Evolutionary conservation across 2,329 filamentous ascomycete species (phyloP).

Genomic region (Fusarium pininemorale): DNA sequence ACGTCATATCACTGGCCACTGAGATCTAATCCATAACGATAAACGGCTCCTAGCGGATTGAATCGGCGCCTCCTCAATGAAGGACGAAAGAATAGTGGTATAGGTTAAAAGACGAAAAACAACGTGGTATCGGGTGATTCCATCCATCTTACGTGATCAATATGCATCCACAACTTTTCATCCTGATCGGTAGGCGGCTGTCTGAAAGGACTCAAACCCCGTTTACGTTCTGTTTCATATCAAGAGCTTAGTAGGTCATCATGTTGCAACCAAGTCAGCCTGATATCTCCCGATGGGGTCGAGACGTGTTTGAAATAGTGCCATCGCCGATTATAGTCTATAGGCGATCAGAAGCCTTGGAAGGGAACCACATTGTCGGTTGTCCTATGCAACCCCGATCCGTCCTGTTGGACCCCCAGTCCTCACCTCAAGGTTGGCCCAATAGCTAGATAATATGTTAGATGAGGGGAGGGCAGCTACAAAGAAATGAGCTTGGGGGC

Average conservation of each 20-base stretch:
- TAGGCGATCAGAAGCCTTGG: background rate
- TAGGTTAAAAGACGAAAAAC: background rate
- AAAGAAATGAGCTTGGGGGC: background rate
- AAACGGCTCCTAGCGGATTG: background rate
- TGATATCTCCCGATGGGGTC: background rate
- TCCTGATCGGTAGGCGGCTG: constrained; percentile 2
- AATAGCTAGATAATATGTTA: constrained; percentile 9
- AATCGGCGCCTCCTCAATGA: background rate
- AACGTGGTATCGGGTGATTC: constrained; percentile 16
- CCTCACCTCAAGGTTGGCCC: background rate
- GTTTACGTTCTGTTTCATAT: background rate
- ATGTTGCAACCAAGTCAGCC: background rate
- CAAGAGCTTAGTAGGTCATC: background rate
- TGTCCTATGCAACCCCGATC: background rate
- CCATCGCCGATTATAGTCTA: background rate
- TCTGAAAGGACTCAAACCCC: constrained; percentile 25
- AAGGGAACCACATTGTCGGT: background rate
- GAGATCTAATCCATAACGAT: background rate
- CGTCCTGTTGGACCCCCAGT: background rate
- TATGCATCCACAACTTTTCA: background rate
- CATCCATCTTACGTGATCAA: constrained; percentile 16
- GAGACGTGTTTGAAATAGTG: background rate
- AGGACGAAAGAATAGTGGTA: background rate
- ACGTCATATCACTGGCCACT: background rate
- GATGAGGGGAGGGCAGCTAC: constrained; percentile 17